Conservation (phyloP, 352 stramenopile species). For the Globisporangium spiculum region DNA sequence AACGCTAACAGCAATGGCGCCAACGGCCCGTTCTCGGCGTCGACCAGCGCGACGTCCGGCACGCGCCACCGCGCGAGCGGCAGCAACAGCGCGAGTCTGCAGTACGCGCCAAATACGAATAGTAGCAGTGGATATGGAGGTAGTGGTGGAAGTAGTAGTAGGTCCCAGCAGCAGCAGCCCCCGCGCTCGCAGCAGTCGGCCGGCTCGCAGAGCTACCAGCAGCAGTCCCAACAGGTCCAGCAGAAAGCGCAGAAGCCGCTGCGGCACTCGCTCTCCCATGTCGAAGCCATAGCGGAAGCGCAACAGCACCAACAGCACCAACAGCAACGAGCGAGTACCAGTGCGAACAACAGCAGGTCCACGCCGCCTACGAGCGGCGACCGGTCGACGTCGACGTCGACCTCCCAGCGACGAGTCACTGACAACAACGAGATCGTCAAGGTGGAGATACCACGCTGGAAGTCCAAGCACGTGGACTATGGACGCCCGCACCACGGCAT, state of each 20-base stretch:
- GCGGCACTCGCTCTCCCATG: conserved; percentile 52
- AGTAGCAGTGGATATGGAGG: conserved; percentile 1
- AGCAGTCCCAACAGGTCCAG: conserved; percentile 12
- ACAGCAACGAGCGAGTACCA: not conserved
- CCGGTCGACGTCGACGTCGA: conserved; percentile 12
- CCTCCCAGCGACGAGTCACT: conserved; percentile 2
- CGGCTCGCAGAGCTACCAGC: conserved; percentile 27
- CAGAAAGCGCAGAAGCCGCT: conserved; percentile 33
- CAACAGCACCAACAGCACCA: conserved; percentile 1
- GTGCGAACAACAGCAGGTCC: not conserved
- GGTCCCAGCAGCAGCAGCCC: conserved; percentile 5
- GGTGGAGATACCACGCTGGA: conserved; percentile 73
- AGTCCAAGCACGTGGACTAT: conserved; percentile 51
- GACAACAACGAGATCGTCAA: conserved; percentile 67
- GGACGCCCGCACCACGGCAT: conserved; percentile 21
- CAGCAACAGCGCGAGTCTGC: conserved; percentile 10
- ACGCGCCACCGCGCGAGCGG: conserved; percentile 14
- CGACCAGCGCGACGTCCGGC: conserved; percentile 4
- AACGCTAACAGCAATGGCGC: conserved; percentile 8
- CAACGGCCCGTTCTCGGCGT: conserved; percentile 15
- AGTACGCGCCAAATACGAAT: conserved; percentile 3
- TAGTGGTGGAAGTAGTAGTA: not conserved
- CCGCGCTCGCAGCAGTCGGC: conserved; percentile 8
- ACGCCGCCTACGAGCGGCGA: conserved; percentile 1
- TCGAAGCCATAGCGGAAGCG: conserved; percentile 20